Evolutionary conservation across 805 yeast species (phyloP).

Genomic region (Saccharomyces paradoxus): DNA sequence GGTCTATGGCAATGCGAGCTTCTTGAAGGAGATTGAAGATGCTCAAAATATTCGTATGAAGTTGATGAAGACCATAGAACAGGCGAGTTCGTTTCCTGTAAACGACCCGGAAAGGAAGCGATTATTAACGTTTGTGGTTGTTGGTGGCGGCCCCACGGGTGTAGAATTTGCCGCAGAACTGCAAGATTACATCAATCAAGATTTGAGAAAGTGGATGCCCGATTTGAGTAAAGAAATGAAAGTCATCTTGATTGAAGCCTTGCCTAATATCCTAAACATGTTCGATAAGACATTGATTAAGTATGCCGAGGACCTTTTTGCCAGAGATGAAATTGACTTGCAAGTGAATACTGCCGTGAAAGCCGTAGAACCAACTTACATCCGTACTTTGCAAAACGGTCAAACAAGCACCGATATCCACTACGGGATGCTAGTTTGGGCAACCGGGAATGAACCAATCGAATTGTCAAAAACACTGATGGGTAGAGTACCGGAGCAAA

Average conservation of each 20-base stretch:
- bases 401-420: conserved; percentile 72
- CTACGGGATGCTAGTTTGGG: conserved; percentile 93
- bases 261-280: conserved; percentile 77
- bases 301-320: conserved; percentile 74
- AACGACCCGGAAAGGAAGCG: conserved; percentile 72
- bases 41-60: conserved; percentile 75
- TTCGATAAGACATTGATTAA: conserved; percentile 61
- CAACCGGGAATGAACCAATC: conserved; percentile 92
- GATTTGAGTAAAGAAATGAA: conserved; percentile 71
- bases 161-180: conserved; percentile 95
- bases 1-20: conserved; percentile 79
- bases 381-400: conserved; percentile 59
- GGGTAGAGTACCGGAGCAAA: conserved; percentile 62
- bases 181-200: conserved; percentile 90
- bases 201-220: conserved; percentile 83
- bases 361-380: conserved; percentile 63
- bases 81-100: conserved; percentile 72
- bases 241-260: conserved; percentile 82
- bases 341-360: conserved; percentile 82
- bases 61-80: conserved; percentile 81
- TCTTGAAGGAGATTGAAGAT: conserved; percentile 84
- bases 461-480: conserved; percentile 61
- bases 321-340: conserved; percentile 59
- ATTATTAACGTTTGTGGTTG: conserved; percentile 79
- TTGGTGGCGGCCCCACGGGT: conserved; percentile 99